Conservation (phyloP, 2,329 filamentous ascomycete species). For the Xylaria sp. region DNA sequence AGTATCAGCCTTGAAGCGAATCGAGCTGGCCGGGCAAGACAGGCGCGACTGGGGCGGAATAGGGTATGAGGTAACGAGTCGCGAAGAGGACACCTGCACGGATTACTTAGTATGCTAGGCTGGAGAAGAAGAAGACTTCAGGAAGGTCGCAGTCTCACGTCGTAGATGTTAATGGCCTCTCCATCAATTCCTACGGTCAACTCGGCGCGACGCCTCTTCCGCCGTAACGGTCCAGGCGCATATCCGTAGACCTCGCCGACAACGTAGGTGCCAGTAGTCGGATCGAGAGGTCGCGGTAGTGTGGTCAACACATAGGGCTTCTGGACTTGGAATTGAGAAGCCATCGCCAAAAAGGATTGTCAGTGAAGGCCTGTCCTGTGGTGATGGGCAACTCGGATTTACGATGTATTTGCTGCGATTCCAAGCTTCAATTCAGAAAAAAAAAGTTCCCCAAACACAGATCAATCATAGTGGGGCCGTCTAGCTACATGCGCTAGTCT, state of each 20-base stretch:
- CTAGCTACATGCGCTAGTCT: background rate
- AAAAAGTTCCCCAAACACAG: slow-evolving; percentile 27
- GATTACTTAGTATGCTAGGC: background rate
- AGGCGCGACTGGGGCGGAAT: slow-evolving; percentile 61
- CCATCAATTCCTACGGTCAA: slow-evolving; percentile 60
- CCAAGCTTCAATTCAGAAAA: slow-evolving; percentile 16
- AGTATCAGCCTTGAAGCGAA: slow-evolving; percentile 45
- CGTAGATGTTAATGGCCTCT: slow-evolving; percentile 60
- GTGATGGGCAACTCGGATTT: slow-evolving; percentile 6
- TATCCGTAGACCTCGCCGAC: slow-evolving; percentile 58
- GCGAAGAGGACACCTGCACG: slow-evolving; percentile 53
- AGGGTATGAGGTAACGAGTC: slow-evolving; percentile 61
- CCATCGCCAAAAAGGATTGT: slow-evolving; percentile 37
- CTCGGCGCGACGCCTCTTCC: slow-evolving; percentile 56
- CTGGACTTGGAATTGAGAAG: slow-evolving; percentile 56
- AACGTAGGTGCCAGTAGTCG: slow-evolving; percentile 44
- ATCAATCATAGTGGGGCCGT: slow-evolving; percentile 19
- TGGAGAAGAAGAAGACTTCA: background rate
- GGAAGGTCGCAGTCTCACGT: slow-evolving; percentile 35
- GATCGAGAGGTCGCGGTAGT: slow-evolving; percentile 54
- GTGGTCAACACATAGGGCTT: slow-evolving; percentile 59
- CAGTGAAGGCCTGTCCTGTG: background rate
- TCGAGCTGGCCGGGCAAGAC: slow-evolving; percentile 56
- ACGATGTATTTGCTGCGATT: background rate
- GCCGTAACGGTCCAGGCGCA: slow-evolving; percentile 52